Percentiles rank a stretch among this genome's conserved stretches.
Evolutionary conservation across 2,329 filamentous ascomycete species (phyloP).

Genomic region (Penicillium palitans): DNA sequence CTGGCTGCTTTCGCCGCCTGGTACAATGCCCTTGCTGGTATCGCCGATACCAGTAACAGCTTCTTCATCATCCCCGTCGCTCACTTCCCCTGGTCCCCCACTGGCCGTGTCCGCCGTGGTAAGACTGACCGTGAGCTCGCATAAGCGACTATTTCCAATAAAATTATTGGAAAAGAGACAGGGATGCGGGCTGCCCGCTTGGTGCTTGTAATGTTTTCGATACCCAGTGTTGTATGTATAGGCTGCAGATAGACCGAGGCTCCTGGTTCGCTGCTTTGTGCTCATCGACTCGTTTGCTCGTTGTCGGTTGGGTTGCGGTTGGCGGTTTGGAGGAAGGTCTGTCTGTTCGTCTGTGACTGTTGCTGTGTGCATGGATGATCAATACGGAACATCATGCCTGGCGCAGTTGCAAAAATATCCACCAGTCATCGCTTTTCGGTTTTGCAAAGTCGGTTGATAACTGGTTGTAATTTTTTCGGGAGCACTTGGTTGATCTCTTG

Average conservation of each 20-base stretch:
- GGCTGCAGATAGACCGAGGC: neutral
- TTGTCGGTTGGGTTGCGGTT: neutral
- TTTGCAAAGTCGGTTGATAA: neutral
- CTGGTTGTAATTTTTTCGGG: conserved; percentile 5
- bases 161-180: neutral
- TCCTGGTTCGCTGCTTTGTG: neutral
- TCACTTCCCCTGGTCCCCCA: conserved; percentile 92
- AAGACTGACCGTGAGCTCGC: conserved; percentile 52
- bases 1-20: conserved; percentile 78
- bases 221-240: conserved; percentile 33
- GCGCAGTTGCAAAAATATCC: conserved; percentile 1
- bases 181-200: conserved; percentile 1
- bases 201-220: conserved; percentile 34
- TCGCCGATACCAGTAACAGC: conserved; percentile 69
- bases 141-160: conserved; percentile 21
- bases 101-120: conserved; percentile 62
- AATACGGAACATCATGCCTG: neutral
- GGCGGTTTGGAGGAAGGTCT: neutral
- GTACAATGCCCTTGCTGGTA: conserved; percentile 83
- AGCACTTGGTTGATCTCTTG: neutral
- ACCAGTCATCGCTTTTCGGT: neutral
- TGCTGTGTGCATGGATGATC: neutral
- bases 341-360: conserved; percentile 2
- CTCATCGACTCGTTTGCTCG: conserved; percentile 13
- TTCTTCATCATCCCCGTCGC: conserved; percentile 92